Conservation (phyloP, 2,329 filamentous ascomycete genomes). For the Alternaria triticina region DNA sequence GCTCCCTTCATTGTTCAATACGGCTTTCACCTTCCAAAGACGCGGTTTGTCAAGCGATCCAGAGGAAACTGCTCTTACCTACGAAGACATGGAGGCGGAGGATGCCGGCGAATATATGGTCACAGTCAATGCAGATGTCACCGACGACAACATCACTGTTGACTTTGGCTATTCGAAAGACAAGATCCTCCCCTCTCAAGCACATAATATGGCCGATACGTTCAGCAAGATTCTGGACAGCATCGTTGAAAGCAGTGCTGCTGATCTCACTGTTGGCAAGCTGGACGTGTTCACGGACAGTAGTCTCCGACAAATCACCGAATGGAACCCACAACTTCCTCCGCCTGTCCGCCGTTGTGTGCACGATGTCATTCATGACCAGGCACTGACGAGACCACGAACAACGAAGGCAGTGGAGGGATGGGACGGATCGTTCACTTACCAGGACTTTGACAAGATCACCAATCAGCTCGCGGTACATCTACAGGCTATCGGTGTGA, state of each 20-base stretch:
- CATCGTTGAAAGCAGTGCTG: conserved; percentile 22
- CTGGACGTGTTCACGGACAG: conserved; percentile 31
- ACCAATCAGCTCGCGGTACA: conserved; percentile 35
- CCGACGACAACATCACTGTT: conserved; percentile 35
- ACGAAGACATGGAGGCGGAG: conserved; percentile 43
- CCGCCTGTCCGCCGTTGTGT: conserved; percentile 34
- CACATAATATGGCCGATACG: conserved; percentile 38
- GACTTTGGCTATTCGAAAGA: conserved; percentile 44
- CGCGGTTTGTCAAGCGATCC: conserved; percentile 32
- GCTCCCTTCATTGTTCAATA: conserved; percentile 45
- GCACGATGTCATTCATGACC: conserved; percentile 39
- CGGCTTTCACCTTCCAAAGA: conserved; percentile 46
- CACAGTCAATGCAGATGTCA: conserved; percentile 43
- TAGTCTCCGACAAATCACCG: conserved; percentile 32
- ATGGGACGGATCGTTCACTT: conserved; percentile 40
- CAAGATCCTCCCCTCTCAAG: conserved; percentile 33
- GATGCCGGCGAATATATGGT: conserved; percentile 47
- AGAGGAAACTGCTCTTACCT: conserved; percentile 34
- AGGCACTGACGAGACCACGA: conserved; percentile 36
- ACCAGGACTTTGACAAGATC: conserved; percentile 42
- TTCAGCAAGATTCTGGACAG: conserved; percentile 35
- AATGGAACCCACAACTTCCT: conserved; percentile 39
- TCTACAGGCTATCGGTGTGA: conserved; percentile 34
- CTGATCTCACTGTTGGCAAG: conserved; percentile 29
- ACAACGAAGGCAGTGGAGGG: conserved; percentile 39